Conservation (phyloP, 2,329 filamentous ascomycete genomes). For the Cladosporium sp. region DNA sequence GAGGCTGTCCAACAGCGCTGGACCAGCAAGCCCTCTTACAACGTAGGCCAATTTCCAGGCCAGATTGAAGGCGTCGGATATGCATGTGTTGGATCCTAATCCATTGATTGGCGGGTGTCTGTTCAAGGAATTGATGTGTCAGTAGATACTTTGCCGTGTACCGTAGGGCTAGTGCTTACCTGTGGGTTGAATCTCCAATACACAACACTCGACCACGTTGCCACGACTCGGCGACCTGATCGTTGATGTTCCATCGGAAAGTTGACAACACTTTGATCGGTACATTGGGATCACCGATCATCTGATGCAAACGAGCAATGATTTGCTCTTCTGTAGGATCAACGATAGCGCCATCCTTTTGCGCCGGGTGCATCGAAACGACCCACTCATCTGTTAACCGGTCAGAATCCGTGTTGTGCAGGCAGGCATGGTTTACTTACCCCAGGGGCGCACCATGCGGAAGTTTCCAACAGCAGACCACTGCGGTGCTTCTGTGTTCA, state of each 20-base stretch:
- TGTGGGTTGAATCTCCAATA: slow-evolving; percentile 58
- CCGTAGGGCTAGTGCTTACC: too few relatives aligned
- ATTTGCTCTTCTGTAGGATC: slow-evolving; percentile 49
- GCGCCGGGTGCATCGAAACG: slow-evolving; percentile 41
- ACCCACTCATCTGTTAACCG: slow-evolving; percentile 50
- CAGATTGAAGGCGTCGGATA: slow-evolving; percentile 39
- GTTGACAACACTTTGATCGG: slow-evolving; percentile 50
- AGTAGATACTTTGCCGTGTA: too few relatives aligned
- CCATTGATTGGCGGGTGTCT: slow-evolving; percentile 60
- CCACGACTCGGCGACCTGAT: slow-evolving; percentile 57
- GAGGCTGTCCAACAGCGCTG: slow-evolving; percentile 31
- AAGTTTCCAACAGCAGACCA: slow-evolving; percentile 52
- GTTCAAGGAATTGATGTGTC: too few relatives aligned
- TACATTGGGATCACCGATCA: slow-evolving; percentile 55
- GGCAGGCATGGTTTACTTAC: slow-evolving; percentile 23
- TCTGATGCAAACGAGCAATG: slow-evolving; percentile 42
- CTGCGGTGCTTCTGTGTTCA: slow-evolving; percentile 53
- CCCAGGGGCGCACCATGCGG: slow-evolving; percentile 62
- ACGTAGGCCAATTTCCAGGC: slow-evolving; percentile 39
- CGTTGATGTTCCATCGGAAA: slow-evolving; percentile 59
- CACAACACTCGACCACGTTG: slow-evolving; percentile 50
- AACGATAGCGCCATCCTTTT: slow-evolving; percentile 33
- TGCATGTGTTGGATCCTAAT: slow-evolving; percentile 57
- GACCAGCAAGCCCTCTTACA: slow-evolving; percentile 26
- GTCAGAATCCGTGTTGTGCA: background rate